Conservation (phyloP, 345 rosid genomes). For the Salix udensis region DNA sequence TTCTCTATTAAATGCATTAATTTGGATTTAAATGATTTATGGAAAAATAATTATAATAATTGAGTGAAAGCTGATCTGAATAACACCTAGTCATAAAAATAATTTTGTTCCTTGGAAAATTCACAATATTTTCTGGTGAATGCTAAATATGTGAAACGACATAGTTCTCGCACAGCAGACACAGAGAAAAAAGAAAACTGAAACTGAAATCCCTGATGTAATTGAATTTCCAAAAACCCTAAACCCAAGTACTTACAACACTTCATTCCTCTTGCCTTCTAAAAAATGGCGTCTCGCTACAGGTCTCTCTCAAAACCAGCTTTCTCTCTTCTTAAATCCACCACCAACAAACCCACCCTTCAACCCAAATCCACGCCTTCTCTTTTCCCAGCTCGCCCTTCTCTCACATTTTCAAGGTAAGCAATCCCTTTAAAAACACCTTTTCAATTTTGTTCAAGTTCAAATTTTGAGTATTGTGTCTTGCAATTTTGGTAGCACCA, state of each 20-base stretch:
- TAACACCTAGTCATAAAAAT: no score
- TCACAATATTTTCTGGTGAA: neutral
- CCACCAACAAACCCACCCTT: conserved; percentile 46
- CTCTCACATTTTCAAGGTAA: conserved; percentile 50
- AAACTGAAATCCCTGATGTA: neutral
- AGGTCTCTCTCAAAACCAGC: conserved; percentile 65
- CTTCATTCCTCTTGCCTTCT: neutral
- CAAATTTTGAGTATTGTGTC: neutral
- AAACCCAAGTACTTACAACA: neutral
- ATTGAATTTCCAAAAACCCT: conserved; percentile 20
- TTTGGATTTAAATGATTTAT: no score
- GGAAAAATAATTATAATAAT: no score
- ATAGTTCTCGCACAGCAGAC: neutral
- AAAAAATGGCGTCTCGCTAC: conserved; percentile 66
- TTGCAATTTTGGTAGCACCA: neutral
- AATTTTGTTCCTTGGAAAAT: no score
- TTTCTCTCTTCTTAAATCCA: conserved; percentile 47
- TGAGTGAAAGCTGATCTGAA: no score
- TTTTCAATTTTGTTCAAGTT: neutral
- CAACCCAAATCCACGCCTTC: conserved; percentile 42
- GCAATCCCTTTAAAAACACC: neutral
- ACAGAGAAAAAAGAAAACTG: neutral
- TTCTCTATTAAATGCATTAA: no score
- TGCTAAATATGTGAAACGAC: conserved; percentile 1
- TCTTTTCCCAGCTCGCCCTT: conserved; percentile 36